A percentile compares a stretch with the other conserved stretches of the same genome.
Conservation (phyloP, 768 basidiomycete species). For the Kwoniella shandongensis region DNA sequence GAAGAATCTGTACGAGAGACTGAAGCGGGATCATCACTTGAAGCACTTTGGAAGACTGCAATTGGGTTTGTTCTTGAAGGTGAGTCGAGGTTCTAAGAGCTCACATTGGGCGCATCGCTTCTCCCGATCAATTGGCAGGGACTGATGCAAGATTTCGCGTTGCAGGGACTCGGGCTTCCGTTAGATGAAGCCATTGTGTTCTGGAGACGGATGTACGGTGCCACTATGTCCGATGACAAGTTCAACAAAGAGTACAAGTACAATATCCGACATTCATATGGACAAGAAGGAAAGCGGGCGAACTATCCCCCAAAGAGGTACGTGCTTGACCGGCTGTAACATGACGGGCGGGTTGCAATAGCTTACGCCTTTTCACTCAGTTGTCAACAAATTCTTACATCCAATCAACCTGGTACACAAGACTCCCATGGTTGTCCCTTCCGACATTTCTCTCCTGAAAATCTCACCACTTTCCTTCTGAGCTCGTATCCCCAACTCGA, state of each 20-base stretch:
- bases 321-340: too few species aligned
- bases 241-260: conserved; percentile 98
- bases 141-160: neutral
- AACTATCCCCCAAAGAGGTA: conserved; percentile 93
- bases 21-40: conserved; percentile 76
- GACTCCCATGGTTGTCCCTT: conserved; percentile 90
- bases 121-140: neutral
- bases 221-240: conserved; percentile 77
- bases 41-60: conserved; percentile 90
- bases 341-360: too few species aligned
- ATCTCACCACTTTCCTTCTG: conserved; percentile 69
- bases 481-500: conserved; percentile 54
- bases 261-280: conserved; percentile 93
- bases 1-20: conserved; percentile 79
- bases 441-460: conserved; percentile 79
- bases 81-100: conserved; percentile 43
- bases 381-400: conserved; percentile 81
- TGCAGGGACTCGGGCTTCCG: conserved; percentile 82
- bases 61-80: conserved; percentile 94
- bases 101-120: too few species aligned
- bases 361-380: conserved; percentile 55
- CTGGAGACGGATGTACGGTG: conserved; percentile 80
- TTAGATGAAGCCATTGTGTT: conserved; percentile 91
- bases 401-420: conserved; percentile 65
- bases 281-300: conserved; percentile 87